phyloP scores from a whole-genome alignment of 164 flowering plant genomes.

The Vitis riparia region DNA sequence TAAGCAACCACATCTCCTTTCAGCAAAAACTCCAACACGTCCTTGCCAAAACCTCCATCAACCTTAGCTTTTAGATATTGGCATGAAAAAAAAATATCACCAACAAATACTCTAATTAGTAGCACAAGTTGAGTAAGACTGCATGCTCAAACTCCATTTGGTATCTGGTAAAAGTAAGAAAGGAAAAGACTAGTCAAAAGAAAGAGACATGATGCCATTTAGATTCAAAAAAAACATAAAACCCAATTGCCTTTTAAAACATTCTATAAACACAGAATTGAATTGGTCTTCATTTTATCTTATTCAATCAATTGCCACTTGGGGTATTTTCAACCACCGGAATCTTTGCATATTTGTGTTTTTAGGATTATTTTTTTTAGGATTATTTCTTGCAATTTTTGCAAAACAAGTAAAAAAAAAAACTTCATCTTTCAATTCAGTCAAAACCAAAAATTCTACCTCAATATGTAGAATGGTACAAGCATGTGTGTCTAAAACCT shows the following conservation, averaged over 20 bases:
- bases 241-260: too few species aligned
- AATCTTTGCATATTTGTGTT: slow-evolving; percentile 76
- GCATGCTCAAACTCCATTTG: too few species aligned
- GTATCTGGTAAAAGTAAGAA: too few species aligned
- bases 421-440: neutral
- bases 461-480: neutral
- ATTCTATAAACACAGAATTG: too few species aligned
- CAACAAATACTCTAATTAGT: too few species aligned
- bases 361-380: slow-evolving; percentile 71
- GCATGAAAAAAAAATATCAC: slow-evolving; percentile 33
- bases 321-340: slow-evolving; percentile 64
- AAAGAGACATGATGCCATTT: too few species aligned
- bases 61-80: slow-evolving; percentile 79
- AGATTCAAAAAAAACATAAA: too few species aligned
- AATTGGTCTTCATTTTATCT: too few species aligned
- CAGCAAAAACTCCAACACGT: slow-evolving; percentile 86
- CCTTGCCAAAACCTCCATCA: slow-evolving; percentile 82
- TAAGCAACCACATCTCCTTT: slow-evolving; percentile 77
- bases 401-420: slow-evolving; percentile 17
- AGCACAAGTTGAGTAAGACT: too few species aligned
- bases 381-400: slow-evolving; percentile 73
- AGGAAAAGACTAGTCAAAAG: too few species aligned
- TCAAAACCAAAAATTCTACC: neutral
- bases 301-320: slow-evolving; percentile 46
- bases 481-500: slow-evolving; percentile 32